A percentile compares a stretch with the other conserved stretches of the same genome.
Evolutionary conservation across 352 stramenopile genomes (phyloP).

Genomic region (Phytophthora sansomeana): DNA sequence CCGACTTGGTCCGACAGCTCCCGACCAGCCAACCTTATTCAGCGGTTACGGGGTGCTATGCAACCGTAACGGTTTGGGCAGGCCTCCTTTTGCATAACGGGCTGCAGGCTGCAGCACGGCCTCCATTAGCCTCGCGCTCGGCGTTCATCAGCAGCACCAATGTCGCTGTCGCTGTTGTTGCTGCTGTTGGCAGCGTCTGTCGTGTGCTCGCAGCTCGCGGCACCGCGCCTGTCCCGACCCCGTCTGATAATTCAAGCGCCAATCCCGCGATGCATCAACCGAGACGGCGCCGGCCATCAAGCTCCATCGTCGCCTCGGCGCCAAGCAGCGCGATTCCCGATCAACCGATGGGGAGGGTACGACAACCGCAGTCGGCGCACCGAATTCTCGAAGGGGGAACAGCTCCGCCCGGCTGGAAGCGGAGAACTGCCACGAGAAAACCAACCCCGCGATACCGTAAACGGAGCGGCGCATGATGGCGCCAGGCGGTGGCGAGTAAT

Average conservation of each 20-base stretch:
- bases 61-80: constrained; percentile 1
- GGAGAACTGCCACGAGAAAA: constrained; percentile 10
- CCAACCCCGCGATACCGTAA: constrained; percentile 7
- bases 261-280: constrained; percentile 23
- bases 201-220: constrained; percentile 16
- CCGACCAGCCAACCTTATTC: constrained; percentile 21
- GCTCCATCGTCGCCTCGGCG: background rate
- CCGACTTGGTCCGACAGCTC: constrained; percentile 2
- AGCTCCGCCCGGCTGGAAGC: constrained; percentile 17
- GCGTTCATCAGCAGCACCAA: too few species aligned
- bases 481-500: background rate
- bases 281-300: too few species aligned
- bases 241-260: constrained; percentile 39
- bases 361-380: constrained; percentile 24
- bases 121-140: too few species aligned
- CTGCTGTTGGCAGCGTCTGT: background rate
- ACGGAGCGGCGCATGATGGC: background rate
- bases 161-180: too few species aligned
- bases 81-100: too few species aligned
- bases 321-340: constrained; percentile 2
- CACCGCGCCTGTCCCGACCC: constrained; percentile 26
- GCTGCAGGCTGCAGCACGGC: too few species aligned
- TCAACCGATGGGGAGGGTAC: constrained; percentile 32
- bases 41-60: constrained; percentile 2
- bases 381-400: constrained; percentile 34